Base-by-base conservation (phyloP, 2,329 filamentous ascomycete species). In the Nothopassalora personata region DNA sequence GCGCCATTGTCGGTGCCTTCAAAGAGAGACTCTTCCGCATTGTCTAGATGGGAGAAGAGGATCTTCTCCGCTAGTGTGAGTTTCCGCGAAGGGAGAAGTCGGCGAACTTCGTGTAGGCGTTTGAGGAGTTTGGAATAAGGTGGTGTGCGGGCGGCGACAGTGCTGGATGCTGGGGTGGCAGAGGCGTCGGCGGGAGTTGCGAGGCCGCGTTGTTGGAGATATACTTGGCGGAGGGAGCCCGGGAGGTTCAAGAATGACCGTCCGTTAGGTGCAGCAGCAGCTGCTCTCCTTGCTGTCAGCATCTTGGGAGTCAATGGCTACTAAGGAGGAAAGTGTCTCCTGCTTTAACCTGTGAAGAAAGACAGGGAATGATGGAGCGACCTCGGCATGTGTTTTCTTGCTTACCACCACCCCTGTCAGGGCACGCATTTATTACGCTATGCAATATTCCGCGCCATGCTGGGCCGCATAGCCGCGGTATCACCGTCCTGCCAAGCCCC, bases 31-130 rank as follows among this genome's bases (percentile, higher is more conserved):
- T 96, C 91, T 76, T 96, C 92, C 6, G 87, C 85, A 71, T 91
- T 89, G 76, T 94, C 88, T 65, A 99, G 81, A 78, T 99, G 94
- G 70, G 92, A 91, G 80, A 97, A 99, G 59, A 99, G 83, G 70
- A 99, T 97, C 83, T 99, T 99, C 78, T 99, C 94, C 64, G 94
- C 91, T 58, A 99, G 84, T 1, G 93, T 97, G 60, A 99, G 84
- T 57, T 81, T 75, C 31, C 82, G 77, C 15, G 74, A 74, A 8
- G 80, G 76, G 34, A 97, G 82, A 9, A 96, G 84, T 56, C 83
- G 82, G 56, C 85, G 81, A 33, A 96, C 92, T 71, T 91, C 81
- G 63, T 84, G 80, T 63, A 96, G 87, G 68, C 87, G 89, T 70
- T 82, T 83, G 72, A 92, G 82, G 54, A 96, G 88, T 75, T 87